These are phyloP conservation scores for Senna tora DNA, from an alignment of 306 rosid genomes.

Conservation along the genomic window DNA sequence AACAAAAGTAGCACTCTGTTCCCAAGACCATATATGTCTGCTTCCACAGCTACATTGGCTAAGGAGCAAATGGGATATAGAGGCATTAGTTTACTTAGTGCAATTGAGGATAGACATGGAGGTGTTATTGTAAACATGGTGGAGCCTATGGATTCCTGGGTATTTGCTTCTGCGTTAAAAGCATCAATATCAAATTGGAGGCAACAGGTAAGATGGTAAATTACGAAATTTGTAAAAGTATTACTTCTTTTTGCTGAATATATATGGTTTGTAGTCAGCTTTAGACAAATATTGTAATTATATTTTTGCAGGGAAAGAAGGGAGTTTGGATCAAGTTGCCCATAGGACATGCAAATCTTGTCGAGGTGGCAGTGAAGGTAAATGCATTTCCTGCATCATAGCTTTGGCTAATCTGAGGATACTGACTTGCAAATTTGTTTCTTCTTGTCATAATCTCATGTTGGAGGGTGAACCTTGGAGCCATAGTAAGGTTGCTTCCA, in stretches of 20 bases:
- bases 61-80: constrained; percentile 38
- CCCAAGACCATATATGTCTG: constrained; percentile 25
- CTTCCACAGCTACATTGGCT: constrained; percentile 17
- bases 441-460: neutral
- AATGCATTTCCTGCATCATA: neutral
- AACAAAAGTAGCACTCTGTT: neutral
- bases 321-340: constrained; percentile 85
- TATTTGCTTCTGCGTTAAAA: constrained; percentile 49
- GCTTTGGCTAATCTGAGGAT: constrained; percentile 10
- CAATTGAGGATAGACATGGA: constrained; percentile 56
- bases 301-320: constrained; percentile 63
- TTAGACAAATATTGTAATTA: neutral
- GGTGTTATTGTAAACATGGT: constrained; percentile 61
- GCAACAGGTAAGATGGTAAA: constrained; percentile 63
- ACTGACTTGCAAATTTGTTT: neutral
- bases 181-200: constrained; percentile 64
- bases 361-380: constrained; percentile 71
- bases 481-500: no score
- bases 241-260: neutral
- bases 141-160: constrained; percentile 51
- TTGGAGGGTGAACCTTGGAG: no score
- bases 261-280: neutral
- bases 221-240: neutral
- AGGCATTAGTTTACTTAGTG: constrained; percentile 44
- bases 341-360: constrained; percentile 60